Evolutionary conservation across 2,329 filamentous ascomycete species (phyloP), one percentile per base, ranked within the genome.

Genomic region (Cordyceps tenuipes): DNA sequence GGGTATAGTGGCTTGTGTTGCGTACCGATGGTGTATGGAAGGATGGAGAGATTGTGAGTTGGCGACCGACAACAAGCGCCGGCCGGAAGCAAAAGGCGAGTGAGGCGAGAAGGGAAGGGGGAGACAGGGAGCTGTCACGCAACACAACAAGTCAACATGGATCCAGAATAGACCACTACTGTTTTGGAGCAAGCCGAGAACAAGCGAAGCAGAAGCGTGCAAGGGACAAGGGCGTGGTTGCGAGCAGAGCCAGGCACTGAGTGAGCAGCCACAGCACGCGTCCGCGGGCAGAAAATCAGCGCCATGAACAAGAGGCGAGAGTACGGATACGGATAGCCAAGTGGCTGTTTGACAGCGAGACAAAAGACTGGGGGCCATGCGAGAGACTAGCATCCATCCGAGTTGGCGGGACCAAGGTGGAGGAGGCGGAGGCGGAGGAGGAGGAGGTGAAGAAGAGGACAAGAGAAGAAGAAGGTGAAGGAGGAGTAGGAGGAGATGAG

Each of bases 121-220:
- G 68, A 68, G 63, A 61, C 63, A 65, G 66, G 65, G 65, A 67
- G 64, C 64, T 65, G 64, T 63, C 71, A 72, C 72, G 68, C 68
- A 66, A 73, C 71, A 66, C 66, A 69, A 71, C 66, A 69, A 67
- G 70, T 68, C 62, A 69, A 73, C 69, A 36, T 36, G 34, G 34
- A 43, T 43, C 65, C 39, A 48, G 26, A 47, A 36, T 21, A 44
- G 72, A 69, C 71, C 70, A 67, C 70, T 69, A 62, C 65, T 69
- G 66, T 71, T 72, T 71, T 65, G 69, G 67, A 66, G 66, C 66
- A 65, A 67, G 67, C 71, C 68, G 68, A 67, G 66, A 72, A 67
- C 64, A 58, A 55, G 57, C 51, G 56, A 62, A 36, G 46, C 31
- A 29, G 60, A 48, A 61, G 55, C 41, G 47, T 58, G 60, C 10